These are phyloP conservation scores for Pontederia crassipes DNA, from an alignment of 176 grass and related monocot species.

Conservation along the genomic window DNA sequence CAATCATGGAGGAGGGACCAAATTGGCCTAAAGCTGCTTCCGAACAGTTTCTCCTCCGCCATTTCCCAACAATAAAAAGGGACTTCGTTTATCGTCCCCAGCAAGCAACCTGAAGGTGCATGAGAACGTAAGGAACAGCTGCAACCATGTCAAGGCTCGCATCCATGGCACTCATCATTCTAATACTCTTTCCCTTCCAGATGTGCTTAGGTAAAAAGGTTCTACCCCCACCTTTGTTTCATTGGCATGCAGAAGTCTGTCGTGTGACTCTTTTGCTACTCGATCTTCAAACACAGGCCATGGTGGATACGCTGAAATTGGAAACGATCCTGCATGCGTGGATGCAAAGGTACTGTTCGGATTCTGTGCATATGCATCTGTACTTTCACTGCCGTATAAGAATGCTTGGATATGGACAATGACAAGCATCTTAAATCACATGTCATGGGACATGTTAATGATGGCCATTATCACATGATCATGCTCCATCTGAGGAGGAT, in stretches of 20 bases:
- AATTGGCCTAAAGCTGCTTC: background rate
- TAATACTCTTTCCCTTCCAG: conserved; percentile 1
- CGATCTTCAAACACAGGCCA: too few relatives aligned
- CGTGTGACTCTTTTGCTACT: background rate
- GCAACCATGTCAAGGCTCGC: background rate
- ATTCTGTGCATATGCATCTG: too few relatives aligned
- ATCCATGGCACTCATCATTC: background rate
- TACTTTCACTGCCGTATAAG: too few relatives aligned
- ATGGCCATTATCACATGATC: too few relatives aligned
- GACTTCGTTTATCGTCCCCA: background rate
- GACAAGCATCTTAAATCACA: too few relatives aligned
- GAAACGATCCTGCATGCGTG: too few relatives aligned
- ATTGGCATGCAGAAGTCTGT: background rate
- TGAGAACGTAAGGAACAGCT: background rate
- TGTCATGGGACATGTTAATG: too few relatives aligned
- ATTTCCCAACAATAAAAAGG: background rate
- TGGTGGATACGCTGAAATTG: too few relatives aligned
- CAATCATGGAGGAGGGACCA: conserved; percentile 2
- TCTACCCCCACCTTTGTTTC: background rate
- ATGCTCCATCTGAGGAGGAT: background rate
- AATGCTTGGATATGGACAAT: too few relatives aligned
- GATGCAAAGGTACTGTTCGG: too few relatives aligned
- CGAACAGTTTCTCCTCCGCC: background rate
- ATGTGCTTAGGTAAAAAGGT: background rate
- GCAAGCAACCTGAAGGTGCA: background rate